phyloP scores from a whole-genome alignment of 306 rosid genomes.

The Begonia loranthoides region DNA sequence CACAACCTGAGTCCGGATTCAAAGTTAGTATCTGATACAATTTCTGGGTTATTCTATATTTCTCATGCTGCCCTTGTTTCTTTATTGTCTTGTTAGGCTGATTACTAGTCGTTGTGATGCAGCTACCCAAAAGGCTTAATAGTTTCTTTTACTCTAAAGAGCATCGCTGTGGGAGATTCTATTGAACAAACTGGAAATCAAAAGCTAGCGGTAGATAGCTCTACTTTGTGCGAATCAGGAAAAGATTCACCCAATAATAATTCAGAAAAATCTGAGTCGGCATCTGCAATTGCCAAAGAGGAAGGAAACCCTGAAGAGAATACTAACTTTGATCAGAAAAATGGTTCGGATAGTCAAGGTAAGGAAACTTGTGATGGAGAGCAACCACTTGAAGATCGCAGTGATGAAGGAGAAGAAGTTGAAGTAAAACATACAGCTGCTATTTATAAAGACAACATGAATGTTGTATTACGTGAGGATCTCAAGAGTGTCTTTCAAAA shows the following conservation, averaged over 20 bases:
- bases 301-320: slow-evolving; percentile 21
- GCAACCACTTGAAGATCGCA: slow-evolving; percentile 15
- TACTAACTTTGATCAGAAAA: slow-evolving; percentile 16
- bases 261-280: slow-evolving; percentile 7
- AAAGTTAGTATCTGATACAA: slow-evolving; percentile 26
- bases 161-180: slow-evolving; percentile 27
- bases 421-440: slow-evolving; percentile 33
- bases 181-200: slow-evolving; percentile 20
- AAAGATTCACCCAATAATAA: slow-evolving; percentile 14
- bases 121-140: slow-evolving; percentile 87
- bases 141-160: slow-evolving; percentile 55
- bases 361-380: slow-evolving; percentile 30
- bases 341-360: slow-evolving; percentile 19
- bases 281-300: slow-evolving; percentile 7
- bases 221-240: slow-evolving; percentile 12
- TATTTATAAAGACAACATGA: slow-evolving; percentile 43
- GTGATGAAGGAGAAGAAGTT: slow-evolving; percentile 18
- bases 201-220: slow-evolving; percentile 17
- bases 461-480: slow-evolving; percentile 82
- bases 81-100: slow-evolving; percentile 2
- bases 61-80: not conserved
- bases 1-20: slow-evolving; percentile 28
- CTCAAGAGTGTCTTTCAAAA: slow-evolving; percentile 52
- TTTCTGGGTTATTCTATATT: not conserved
- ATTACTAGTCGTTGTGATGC: slow-evolving; percentile 17